A percentile compares a stretch with the other conserved stretches of the same genome.
Evolutionary conservation across 1,284 basidiomycete species (phyloP).

Genomic region (Bondarzewia mesenterica): DNA sequence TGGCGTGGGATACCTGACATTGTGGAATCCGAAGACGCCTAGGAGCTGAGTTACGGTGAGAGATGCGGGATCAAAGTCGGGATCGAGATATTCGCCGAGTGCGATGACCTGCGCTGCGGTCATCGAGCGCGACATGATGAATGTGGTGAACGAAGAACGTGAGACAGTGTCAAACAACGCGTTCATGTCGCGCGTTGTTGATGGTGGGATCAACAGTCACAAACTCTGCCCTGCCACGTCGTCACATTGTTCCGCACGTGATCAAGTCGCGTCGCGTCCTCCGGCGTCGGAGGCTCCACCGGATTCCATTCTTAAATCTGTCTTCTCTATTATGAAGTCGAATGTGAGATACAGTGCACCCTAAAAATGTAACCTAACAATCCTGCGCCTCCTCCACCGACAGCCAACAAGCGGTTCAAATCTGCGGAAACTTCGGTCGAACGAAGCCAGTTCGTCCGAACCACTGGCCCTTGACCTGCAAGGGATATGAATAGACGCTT

Average conservation of each 20-base stretch:
- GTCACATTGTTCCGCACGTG: not conserved
- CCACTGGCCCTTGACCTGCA: constrained; percentile 59
- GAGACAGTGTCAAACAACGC: not conserved
- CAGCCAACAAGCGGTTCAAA: not conserved
- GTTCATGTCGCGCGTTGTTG: not conserved
- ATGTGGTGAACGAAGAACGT: not conserved
- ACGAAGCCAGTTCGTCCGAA: constrained; percentile 49
- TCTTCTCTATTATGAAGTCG: no score
- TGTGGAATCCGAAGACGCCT: constrained; percentile 77
- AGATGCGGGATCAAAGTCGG: constrained; percentile 73
- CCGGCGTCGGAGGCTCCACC: no score
- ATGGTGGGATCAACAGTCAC: not conserved
- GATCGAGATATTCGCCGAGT: constrained; percentile 74
- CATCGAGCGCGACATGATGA: constrained; percentile 53
- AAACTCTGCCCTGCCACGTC: constrained; percentile 6
- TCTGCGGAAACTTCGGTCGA: constrained; percentile 33
- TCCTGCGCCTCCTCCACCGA: not conserved
- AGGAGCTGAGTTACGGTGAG: constrained; percentile 80
- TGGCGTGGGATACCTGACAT: constrained; percentile 67
- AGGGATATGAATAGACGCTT: not conserved
- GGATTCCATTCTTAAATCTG: no score
- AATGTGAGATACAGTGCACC: no score
- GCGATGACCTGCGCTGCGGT: constrained; percentile 66
- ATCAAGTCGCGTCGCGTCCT: not conserved
- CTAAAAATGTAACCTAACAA: no score